These are phyloP conservation scores for Rhododendron simsii DNA, from an alignment of 148 eudicot genomes.

Conservation along the genomic window DNA sequence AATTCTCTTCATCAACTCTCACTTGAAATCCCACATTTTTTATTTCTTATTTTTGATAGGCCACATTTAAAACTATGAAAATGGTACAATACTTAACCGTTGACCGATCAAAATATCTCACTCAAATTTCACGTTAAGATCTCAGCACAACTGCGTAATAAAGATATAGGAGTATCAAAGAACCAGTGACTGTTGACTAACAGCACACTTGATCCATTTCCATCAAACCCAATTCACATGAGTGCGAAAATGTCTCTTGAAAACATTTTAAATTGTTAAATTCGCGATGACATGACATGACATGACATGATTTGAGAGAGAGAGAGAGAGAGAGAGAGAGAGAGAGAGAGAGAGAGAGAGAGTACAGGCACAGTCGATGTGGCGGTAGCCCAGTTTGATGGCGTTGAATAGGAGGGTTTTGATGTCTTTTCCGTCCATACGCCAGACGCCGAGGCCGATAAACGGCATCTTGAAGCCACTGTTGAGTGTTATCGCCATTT, in stretches of 20 bases:
- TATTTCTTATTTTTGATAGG: no score
- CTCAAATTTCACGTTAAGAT: no score
- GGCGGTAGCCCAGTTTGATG: conserved; percentile 75
- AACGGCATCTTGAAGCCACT: conserved; percentile 85
- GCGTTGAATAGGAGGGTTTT: conserved; percentile 61
- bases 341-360: conserved; percentile 5
- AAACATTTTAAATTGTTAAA: neutral
- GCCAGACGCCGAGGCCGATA: conserved; percentile 86
- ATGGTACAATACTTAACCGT: neutral
- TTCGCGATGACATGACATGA: neutral
- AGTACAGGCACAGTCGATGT: conserved; percentile 92
- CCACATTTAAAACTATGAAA: neutral
- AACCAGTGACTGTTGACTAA: neutral
- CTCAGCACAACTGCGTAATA: no score
- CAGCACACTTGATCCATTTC: neutral
- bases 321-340: neutral
- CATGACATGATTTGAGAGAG: neutral
- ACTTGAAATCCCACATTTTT: neutral
- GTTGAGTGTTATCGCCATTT: conserved; percentile 58
- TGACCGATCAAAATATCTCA: neutral
- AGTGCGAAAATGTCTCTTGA: no score
- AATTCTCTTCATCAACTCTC: neutral
- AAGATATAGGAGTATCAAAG: neutral
- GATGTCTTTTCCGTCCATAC: conserved; percentile 75
- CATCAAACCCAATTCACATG: neutral